Evolutionary conservation across 768 basidiomycete species (phyloP), one percentile per base, ranked within the genome.

Genomic region (Rossbeevera mucosa): DNA sequence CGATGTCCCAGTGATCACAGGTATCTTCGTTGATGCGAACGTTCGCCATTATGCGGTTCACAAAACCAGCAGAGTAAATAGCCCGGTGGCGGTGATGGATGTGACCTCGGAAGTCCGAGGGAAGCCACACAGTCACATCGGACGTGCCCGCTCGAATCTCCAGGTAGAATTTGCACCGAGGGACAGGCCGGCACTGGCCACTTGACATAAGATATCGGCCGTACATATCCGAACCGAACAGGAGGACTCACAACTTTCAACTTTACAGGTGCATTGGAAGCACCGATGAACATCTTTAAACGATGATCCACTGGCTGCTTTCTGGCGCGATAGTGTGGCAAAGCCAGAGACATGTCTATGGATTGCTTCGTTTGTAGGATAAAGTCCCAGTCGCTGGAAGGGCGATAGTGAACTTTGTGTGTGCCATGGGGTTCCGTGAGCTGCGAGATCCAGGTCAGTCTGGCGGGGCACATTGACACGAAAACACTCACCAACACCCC

Each of bases 261-360:
- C 67, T 85, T 88, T 48, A 87, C 75, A 6, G 81, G 76, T 14
- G 73, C 73, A 4, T 70, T 64, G 12, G 80, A 71, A 53, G 74
- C 77, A 41, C 75, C 75, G 52, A 88, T 65, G 63, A 81, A 80
- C 81, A 90, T 85, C 64, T 78, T 77, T 73, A 90, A 74, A 36
- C 85, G 83, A 67, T 89, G 82, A 36, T 82, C 78, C 25, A 85
- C 66, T 0, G 88, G 88, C 60, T 90, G 86, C 58, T 80, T 72
- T 31, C 80, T 79, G 11, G 88, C 87, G 38, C 88, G 86, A 62
- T 88, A 88, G 62, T 90, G 88, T 2, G 88, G 88, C 43, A 91
- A 73, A 21, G 81, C 77, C 44, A 91, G 78, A 21, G 83, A 80
- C 48, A 86, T 62, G 60, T 90, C 85, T 52, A 88, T 71, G 11